Evolutionary conservation across 345 rosid genomes (phyloP).

Genomic region (Eutrema japonicum): DNA sequence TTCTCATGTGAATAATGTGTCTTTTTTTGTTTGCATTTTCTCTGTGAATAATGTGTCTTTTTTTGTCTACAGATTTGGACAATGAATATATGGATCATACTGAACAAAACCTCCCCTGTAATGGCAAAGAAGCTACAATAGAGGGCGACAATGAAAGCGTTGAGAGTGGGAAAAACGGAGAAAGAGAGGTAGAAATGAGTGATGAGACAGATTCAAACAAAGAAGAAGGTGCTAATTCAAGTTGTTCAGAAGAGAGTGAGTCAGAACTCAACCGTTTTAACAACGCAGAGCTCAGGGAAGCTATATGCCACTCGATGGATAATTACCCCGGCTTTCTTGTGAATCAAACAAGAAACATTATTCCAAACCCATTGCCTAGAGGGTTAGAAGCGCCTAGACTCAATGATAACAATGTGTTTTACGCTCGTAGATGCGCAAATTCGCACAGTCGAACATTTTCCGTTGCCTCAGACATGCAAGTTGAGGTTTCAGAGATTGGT

Average conservation of each 20-base stretch:
- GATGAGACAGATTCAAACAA: slow-evolving; percentile 46
- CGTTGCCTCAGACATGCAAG: slow-evolving; percentile 92
- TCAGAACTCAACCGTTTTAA: slow-evolving; percentile 30
- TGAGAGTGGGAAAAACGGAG: background rate
- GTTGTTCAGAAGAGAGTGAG: slow-evolving; percentile 48
- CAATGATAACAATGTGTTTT: slow-evolving; percentile 49
- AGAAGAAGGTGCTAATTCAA: slow-evolving; percentile 42
- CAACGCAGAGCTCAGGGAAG: slow-evolving; percentile 35
- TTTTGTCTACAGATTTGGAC: slow-evolving; percentile 37
- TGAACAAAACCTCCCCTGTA: background rate
- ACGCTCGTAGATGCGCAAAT: slow-evolving; percentile 30
- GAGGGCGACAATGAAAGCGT: slow-evolving; percentile 5
- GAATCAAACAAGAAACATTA: slow-evolving; percentile 41
- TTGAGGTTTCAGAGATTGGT: slow-evolving; percentile 87
- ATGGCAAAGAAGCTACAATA: slow-evolving; percentile 10
- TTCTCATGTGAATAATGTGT: background rate
- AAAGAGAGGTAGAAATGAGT: slow-evolving; percentile 16
- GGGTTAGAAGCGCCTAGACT: slow-evolving; percentile 44
- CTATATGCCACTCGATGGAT: slow-evolving; percentile 43
- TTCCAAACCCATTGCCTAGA: slow-evolving; percentile 53
- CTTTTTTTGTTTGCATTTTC: background rate
- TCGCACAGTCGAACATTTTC: slow-evolving; percentile 56
- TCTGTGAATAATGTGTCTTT: background rate
- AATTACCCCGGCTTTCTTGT: slow-evolving; percentile 19
- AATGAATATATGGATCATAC: slow-evolving; percentile 41